phyloP scores from a whole-genome alignment of 768 basidiomycete genomes.

The Fomitopsis pulvina region DNA sequence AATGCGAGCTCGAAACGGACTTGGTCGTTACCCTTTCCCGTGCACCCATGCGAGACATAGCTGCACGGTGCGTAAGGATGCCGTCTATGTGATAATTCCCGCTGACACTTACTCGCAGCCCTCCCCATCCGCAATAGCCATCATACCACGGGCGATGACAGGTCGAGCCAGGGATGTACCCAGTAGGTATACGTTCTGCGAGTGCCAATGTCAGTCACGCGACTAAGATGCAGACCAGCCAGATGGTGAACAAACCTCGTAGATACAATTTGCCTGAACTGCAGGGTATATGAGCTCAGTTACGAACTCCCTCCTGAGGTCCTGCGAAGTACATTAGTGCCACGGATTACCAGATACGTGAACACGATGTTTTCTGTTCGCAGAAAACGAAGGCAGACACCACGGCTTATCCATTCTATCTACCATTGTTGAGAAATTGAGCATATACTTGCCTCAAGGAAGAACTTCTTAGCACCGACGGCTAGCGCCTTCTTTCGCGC shows the following conservation, averaged over 20 bases:
- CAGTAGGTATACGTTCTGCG: slow-evolving; percentile 89
- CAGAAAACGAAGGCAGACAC: too few species aligned
- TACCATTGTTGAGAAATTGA: too few species aligned
- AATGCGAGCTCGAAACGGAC: slow-evolving; percentile 99
- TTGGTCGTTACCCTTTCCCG: slow-evolving; percentile 99
- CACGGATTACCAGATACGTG: background rate
- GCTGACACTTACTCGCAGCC: slow-evolving; percentile 80
- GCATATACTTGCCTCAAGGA: slow-evolving; percentile 54
- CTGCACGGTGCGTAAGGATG: slow-evolving; percentile 30
- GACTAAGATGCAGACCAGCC: background rate
- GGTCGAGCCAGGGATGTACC: slow-evolving; percentile 97
- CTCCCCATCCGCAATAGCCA: slow-evolving; percentile 82
- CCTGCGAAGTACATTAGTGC: slow-evolving; percentile 46
- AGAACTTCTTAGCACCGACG: slow-evolving; percentile 95
- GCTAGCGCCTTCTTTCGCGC: slow-evolving; percentile 84
- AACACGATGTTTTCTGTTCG: too few species aligned
- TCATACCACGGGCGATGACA: slow-evolving; percentile 99
- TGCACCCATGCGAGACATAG: slow-evolving; percentile 97
- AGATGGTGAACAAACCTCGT: slow-evolving; percentile 56
- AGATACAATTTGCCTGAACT: slow-evolving; percentile 97
- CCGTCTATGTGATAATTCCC: background rate
- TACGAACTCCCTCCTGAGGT: slow-evolving; percentile 91
- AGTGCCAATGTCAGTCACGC: background rate
- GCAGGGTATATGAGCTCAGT: slow-evolving; percentile 97
- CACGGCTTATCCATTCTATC: too few species aligned